A percentile compares a stretch with the other conserved stretches of the same genome.
Evolutionary conservation across 1,139 yeast species (phyloP).

Genomic region (Hanseniaspora sp.): DNA sequence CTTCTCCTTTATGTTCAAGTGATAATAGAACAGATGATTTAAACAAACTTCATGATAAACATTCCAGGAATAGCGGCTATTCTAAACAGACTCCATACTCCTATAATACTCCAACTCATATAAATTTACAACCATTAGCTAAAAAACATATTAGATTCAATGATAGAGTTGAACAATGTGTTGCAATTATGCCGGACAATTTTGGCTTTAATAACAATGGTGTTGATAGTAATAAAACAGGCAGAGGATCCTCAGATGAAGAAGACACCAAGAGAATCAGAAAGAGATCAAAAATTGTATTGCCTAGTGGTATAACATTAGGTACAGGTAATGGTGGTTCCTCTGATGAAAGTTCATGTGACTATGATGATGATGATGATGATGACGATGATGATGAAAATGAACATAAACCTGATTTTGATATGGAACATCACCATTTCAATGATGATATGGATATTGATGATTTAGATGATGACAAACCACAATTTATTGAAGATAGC

Average conservation of each 20-base stretch:
- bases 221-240: conserved; percentile 17
- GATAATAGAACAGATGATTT: background rate
- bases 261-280: conserved; percentile 19
- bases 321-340: conserved; percentile 16
- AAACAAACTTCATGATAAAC: background rate
- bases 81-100: background rate
- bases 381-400: background rate
- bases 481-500: conserved; percentile 19
- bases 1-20: background rate
- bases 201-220: conserved; percentile 18
- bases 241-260: conserved; percentile 21
- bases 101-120: background rate
- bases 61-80: background rate
- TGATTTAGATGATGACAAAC: conserved; percentile 21
- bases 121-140: background rate
- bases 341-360: conserved; percentile 12
- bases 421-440: background rate
- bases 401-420: background rate
- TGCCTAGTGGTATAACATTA: conserved; percentile 14
- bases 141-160: conserved; percentile 74
- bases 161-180: conserved; percentile 83
- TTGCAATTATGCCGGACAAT: conserved; percentile 18
- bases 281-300: conserved; percentile 23
- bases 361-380: conserved; percentile 3
- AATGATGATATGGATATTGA: conserved; percentile 20